Percentiles rank a stretch among this genome's conserved stretches.
These are phyloP conservation scores for Parasitella parasitica DNA, from an alignment of 371 early-diverging fungal genomes.

Conservation along the genomic window DNA sequence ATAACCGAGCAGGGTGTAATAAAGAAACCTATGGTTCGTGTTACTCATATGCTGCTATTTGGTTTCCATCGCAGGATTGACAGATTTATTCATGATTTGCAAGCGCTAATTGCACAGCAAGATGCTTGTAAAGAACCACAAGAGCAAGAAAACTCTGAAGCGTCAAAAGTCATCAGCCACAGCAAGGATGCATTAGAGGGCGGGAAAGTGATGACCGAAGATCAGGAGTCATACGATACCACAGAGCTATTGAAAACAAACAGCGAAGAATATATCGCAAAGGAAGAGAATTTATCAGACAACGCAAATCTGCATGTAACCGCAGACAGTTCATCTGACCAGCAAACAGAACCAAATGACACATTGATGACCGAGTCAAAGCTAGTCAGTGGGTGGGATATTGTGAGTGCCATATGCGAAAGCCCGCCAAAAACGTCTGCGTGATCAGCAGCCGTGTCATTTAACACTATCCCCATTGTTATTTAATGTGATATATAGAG, in stretches of 20 bases:
- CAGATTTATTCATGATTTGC: constrained; percentile 41
- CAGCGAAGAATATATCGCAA: too few relatives aligned
- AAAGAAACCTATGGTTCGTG: constrained; percentile 40
- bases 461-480: too few relatives aligned
- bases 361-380: constrained; percentile 13
- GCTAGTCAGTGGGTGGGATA: constrained; percentile 28
- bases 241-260: neutral
- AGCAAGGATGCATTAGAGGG: neutral
- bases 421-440: neutral
- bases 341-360: constrained; percentile 14
- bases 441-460: neutral
- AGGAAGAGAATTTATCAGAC: neutral
- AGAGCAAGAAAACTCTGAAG: neutral
- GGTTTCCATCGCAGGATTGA: constrained; percentile 45
- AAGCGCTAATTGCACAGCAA: neutral
- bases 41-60: constrained; percentile 36
- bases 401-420: constrained; percentile 43
- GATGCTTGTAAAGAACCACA: neutral
- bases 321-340: neutral
- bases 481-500: too few relatives aligned
- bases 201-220: neutral
- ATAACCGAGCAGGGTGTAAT: constrained; percentile 50
- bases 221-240: neutral
- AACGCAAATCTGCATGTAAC: neutral
- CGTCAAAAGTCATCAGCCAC: neutral